Conservation (phyloP, 139 green algal species). For the Chlamydomonas sp. region DNA sequence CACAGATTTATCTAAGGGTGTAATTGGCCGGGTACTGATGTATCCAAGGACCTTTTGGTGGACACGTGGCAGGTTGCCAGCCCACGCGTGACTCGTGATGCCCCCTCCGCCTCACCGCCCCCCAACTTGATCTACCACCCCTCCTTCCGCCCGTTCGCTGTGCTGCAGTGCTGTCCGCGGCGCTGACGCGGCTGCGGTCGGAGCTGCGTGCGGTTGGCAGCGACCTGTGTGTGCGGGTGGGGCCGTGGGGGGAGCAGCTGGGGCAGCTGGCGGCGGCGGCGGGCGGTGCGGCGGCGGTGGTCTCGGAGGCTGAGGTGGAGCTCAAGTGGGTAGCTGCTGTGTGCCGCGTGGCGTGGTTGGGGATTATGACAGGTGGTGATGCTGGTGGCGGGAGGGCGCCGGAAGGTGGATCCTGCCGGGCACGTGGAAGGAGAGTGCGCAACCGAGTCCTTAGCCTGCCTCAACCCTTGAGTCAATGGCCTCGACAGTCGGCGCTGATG, state of each 20-base stretch:
- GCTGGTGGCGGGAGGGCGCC: background rate
- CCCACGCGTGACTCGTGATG: too few relatives aligned
- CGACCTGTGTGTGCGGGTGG: slow-evolving; percentile 65
- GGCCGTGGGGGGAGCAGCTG: slow-evolving; percentile 52
- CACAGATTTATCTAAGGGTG: too few relatives aligned
- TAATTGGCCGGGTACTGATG: too few relatives aligned
- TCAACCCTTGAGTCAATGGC: too few relatives aligned
- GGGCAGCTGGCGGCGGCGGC: slow-evolving; percentile 27
- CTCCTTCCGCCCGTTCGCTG: background rate
- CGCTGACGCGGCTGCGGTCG: slow-evolving; percentile 53
- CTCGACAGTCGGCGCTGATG: too few relatives aligned
- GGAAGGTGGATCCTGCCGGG: background rate
- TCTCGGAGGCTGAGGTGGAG: slow-evolving; percentile 77
- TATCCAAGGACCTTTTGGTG: too few relatives aligned
- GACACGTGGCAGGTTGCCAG: too few relatives aligned
- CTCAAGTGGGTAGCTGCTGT: slow-evolving; percentile 34
- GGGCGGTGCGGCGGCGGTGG: slow-evolving; percentile 36
- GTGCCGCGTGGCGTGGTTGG: background rate
- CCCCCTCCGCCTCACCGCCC: background rate
- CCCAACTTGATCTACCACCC: background rate
- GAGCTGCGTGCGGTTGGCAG: slow-evolving; percentile 56
- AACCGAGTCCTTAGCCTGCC: too few relatives aligned
- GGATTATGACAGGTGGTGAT: background rate
- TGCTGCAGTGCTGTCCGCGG: slow-evolving; percentile 43
- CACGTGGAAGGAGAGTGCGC: too few relatives aligned